phyloP scores from a whole-genome alignment of 2,329 filamentous ascomycete genomes.

The Pseudogymnoascus sp. region DNA sequence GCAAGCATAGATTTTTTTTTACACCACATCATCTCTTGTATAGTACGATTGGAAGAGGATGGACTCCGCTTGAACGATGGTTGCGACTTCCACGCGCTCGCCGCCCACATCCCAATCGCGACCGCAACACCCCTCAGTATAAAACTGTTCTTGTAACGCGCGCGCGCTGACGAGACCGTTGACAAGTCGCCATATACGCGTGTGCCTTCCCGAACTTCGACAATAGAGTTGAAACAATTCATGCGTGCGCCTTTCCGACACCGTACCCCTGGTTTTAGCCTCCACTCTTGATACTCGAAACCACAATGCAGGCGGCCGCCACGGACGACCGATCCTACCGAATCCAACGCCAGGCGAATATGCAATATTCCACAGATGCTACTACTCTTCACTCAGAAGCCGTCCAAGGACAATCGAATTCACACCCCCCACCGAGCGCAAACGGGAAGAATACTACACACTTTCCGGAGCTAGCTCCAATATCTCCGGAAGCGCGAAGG shows the following conservation, averaged over 20 bases:
- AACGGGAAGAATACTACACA: conserved; percentile 1
- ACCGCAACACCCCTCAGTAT: conserved; percentile 7
- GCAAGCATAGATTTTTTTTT: background rate
- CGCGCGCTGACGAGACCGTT: background rate
- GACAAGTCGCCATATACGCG: background rate
- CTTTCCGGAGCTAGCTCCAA: conserved; percentile 12
- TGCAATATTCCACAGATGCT: conserved; percentile 5
- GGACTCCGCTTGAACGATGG: background rate
- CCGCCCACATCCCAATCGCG: background rate
- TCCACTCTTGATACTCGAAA: conserved; percentile 2
- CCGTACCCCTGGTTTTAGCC: conserved; percentile 6
- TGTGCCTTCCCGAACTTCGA: background rate
- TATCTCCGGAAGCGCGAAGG: conserved; percentile 17
- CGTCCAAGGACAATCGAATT: conserved; percentile 1
- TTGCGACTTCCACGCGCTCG: conserved; percentile 4
- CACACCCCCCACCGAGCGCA: background rate
- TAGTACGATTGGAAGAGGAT: background rate
- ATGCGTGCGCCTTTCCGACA: conserved; percentile 3
- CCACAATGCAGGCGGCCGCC: conserved; percentile 5
- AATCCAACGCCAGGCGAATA: conserved; percentile 2
- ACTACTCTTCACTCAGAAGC: background rate
- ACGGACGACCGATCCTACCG: conserved; percentile 8
- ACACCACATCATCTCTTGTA: background rate
- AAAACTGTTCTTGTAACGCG: conserved; percentile 9
- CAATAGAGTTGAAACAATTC: conserved; percentile 6